phyloP scores from a whole-genome alignment of 2,329 filamentous ascomycete species.

The Penicillium paneum region DNA sequence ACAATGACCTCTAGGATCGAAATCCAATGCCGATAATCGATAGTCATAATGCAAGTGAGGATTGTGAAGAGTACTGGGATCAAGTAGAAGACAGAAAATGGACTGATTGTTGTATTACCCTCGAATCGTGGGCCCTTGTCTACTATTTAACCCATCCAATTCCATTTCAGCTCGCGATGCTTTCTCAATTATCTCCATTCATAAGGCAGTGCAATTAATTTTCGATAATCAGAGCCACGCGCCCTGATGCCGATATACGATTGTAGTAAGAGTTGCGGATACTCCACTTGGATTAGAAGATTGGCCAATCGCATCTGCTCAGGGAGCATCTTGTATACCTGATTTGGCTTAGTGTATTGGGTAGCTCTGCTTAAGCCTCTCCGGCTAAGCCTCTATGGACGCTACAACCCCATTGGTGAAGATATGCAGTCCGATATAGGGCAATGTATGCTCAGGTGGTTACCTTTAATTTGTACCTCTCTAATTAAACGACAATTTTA shows the following conservation, averaged over 20 bases:
- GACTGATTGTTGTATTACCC: background rate
- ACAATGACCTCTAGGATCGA: slow-evolving; percentile 24
- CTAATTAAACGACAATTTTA: too few species aligned
- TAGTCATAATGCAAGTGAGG: slow-evolving; percentile 7
- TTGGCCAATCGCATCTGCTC: background rate
- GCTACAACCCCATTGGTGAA: background rate
- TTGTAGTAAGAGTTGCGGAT: background rate
- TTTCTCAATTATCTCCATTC: background rate
- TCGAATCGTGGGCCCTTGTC: background rate
- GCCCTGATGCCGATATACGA: background rate
- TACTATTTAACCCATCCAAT: background rate
- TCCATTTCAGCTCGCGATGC: background rate
- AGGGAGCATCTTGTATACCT: background rate
- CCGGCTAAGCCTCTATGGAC: background rate
- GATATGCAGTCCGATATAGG: background rate
- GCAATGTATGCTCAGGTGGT: background rate
- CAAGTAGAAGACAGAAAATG: background rate
- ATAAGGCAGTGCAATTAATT: slow-evolving; percentile 1
- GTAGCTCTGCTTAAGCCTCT: background rate
- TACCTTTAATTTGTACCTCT: too few species aligned
- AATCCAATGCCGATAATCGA: slow-evolving; percentile 22
- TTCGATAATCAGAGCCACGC: too few species aligned
- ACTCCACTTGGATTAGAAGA: background rate
- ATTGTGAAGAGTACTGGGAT: background rate
- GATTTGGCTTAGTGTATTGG: background rate